Evolutionary conservation across 495 filamentous ascomycete genomes (phyloP).

Genomic region (Talaromyces stipitatus): DNA sequence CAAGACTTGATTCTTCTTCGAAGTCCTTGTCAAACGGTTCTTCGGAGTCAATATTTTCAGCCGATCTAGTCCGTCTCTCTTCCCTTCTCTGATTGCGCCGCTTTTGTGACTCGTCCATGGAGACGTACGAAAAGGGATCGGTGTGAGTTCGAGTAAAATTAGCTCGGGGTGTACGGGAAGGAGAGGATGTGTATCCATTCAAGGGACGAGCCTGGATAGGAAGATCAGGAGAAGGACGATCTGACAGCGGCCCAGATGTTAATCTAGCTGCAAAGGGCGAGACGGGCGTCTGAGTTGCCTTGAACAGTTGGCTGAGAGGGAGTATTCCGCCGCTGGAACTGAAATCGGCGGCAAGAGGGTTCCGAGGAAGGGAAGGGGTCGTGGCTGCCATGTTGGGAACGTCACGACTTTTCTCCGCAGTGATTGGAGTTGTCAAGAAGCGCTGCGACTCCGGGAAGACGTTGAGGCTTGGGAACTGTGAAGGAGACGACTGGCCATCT

Average conservation of each 20-base stretch:
- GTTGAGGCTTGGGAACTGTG: constrained; percentile 27
- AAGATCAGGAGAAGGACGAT: constrained; percentile 46
- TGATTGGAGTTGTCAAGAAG: constrained; percentile 40
- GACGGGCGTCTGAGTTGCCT: constrained; percentile 44
- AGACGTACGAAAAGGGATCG: constrained; percentile 42
- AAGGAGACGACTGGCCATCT: constrained; percentile 30
- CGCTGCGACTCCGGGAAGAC: constrained; percentile 43
- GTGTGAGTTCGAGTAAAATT: constrained; percentile 33
- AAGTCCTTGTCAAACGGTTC: constrained; percentile 41
- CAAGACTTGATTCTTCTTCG: constrained; percentile 34
- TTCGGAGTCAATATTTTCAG: constrained; percentile 27
- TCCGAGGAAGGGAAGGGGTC: constrained; percentile 37
- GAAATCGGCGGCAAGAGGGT: constrained; percentile 37
- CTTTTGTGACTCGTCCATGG: constrained; percentile 44
- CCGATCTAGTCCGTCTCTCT: constrained; percentile 33
- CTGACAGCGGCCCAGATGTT: constrained; percentile 34
- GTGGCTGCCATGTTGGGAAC: constrained; percentile 17
- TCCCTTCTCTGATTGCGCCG: constrained; percentile 24
- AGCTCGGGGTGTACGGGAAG: constrained; percentile 22
- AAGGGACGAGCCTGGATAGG: constrained; percentile 34
- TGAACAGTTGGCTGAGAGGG: constrained; percentile 44
- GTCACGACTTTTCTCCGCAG: constrained; percentile 25
- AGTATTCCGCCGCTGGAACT: constrained; percentile 35
- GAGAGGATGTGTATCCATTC: constrained; percentile 33
- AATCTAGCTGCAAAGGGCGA: constrained; percentile 37